Evolutionary conservation across 148 eudicot species (phyloP).

Genomic region (Cornus suecica): DNA sequence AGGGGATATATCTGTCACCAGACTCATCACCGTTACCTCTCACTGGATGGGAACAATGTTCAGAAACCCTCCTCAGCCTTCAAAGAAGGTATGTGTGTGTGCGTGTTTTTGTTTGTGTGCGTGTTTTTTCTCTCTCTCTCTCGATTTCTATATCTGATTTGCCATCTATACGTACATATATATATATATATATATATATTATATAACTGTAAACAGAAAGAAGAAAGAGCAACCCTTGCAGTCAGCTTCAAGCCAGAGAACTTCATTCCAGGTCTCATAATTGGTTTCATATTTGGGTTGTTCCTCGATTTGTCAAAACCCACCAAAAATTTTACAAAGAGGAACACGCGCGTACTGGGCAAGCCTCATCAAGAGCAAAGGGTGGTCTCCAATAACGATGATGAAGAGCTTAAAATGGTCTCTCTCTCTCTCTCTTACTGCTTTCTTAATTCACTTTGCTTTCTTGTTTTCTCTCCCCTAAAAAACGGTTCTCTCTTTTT

Average conservation of each 20-base stretch:
- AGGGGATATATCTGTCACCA: too few species aligned
- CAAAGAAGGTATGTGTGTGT: conserved; percentile 44
- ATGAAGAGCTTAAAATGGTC: conserved; percentile 89
- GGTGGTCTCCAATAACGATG: conserved; percentile 20
- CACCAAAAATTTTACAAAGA: conserved; percentile 27
- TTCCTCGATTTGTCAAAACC: conserved; percentile 69
- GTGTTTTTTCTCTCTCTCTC: neutral
- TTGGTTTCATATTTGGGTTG: conserved; percentile 77
- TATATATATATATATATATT: too few species aligned
- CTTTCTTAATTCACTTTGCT: neutral
- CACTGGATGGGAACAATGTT: too few species aligned
- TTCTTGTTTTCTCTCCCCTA: neutral
- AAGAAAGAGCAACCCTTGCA: conserved; percentile 50
- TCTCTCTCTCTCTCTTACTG: neutral
- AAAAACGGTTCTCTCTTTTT: neutral
- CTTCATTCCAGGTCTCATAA: conserved; percentile 82
- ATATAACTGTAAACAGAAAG: conserved; percentile 15
- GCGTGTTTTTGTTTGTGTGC: too few species aligned
- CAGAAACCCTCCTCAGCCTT: conserved; percentile 32
- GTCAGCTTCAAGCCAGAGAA: conserved; percentile 82
- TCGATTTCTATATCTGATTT: neutral
- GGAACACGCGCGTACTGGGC: conserved; percentile 18
- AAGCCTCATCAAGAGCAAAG: conserved; percentile 24
- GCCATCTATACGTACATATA: too few species aligned
- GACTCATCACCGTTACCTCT: too few species aligned